Conservation (phyloP, 2,329 filamentous ascomycete species). For the Parascedosporium putredinis region DNA sequence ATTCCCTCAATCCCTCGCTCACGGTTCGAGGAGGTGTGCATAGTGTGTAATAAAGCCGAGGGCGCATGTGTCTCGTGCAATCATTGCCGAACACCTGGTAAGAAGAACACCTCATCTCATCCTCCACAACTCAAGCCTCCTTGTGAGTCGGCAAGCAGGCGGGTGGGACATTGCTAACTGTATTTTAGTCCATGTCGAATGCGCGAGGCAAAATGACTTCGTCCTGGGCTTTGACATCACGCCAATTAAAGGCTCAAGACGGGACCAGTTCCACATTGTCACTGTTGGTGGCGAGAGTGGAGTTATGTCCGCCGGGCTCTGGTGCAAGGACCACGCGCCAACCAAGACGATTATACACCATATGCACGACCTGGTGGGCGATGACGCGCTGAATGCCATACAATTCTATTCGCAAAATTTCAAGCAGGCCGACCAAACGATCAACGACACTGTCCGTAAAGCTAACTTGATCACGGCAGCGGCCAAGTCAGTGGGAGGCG, state of each 20-base stretch:
- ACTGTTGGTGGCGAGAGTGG: conserved; percentile 73
- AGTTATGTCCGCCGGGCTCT: conserved; percentile 73
- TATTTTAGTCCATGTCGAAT: conserved; percentile 69
- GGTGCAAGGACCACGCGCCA: conserved; percentile 81
- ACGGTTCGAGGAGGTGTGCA: conserved; percentile 69
- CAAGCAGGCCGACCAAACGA: conserved; percentile 84
- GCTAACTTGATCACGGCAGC: conserved; percentile 65
- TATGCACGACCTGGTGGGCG: conserved; percentile 64
- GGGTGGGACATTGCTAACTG: conserved; percentile 9
- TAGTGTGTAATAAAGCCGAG: conserved; percentile 63
- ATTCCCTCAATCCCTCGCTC: conserved; percentile 69
- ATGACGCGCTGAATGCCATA: conserved; percentile 52
- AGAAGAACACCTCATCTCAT: conserved; percentile 18
- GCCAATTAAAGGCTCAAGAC: conserved; percentile 78
- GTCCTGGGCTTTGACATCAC: conserved; percentile 81
- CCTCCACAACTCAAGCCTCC: too few species aligned
- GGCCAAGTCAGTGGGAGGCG: conserved; percentile 39
- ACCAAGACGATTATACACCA: conserved; percentile 64
- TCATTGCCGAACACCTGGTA: conserved; percentile 50
- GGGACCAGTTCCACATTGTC: conserved; percentile 70
- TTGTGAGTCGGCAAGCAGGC: too few species aligned
- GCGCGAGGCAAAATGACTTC: conserved; percentile 75
- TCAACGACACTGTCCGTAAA: conserved; percentile 89
- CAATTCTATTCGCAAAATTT: conserved; percentile 82
- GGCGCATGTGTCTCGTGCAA: conserved; percentile 81